A percentile compares a stretch with the other conserved stretches of the same genome.
Evolutionary conservation across 2,329 filamentous ascomycete species (phyloP).

Genomic region (Acrocalymma vagum): DNA sequence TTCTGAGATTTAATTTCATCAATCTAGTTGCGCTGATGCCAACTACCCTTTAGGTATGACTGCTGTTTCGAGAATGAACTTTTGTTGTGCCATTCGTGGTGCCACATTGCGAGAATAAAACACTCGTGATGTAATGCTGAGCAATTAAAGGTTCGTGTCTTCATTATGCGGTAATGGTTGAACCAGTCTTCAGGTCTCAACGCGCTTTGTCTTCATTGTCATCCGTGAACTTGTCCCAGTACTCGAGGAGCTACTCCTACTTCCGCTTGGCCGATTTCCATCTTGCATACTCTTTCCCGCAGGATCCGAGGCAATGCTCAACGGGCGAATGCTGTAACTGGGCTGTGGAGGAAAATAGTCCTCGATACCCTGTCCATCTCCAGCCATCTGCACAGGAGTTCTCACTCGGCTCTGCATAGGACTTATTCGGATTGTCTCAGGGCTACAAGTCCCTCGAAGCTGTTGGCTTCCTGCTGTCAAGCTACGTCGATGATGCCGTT

Average conservation of each 20-base stretch:
- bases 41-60: too few relatives aligned
- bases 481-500: slow-evolving; percentile 38
- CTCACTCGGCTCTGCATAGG: slow-evolving; percentile 46
- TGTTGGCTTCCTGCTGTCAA: slow-evolving; percentile 42
- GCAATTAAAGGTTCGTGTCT: too few relatives aligned
- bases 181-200: too few relatives aligned
- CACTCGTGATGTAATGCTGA: too few relatives aligned
- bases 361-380: slow-evolving; percentile 17
- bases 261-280: slow-evolving; percentile 33
- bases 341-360: slow-evolving; percentile 41
- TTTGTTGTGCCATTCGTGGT: too few relatives aligned
- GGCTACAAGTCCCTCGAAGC: slow-evolving; percentile 37
- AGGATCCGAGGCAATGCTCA: slow-evolving; percentile 31
- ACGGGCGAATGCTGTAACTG: slow-evolving; percentile 13
- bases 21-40: too few relatives aligned
- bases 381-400: slow-evolving; percentile 35
- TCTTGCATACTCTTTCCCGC: slow-evolving; percentile 25
- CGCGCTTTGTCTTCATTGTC: too few relatives aligned
- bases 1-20: too few relatives aligned
- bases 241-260: slow-evolving; percentile 33
- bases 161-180: too few relatives aligned
- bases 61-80: too few relatives aligned
- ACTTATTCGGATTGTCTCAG: slow-evolving; percentile 47
- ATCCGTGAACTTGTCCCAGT: slow-evolving; percentile 8
- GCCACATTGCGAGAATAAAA: too few relatives aligned